Percentiles rank a stretch among this genome's conserved stretches.
These are phyloP conservation scores for Penicillium sp. DNA, from an alignment of 2,329 filamentous ascomycete species.

Conservation along the genomic window DNA sequence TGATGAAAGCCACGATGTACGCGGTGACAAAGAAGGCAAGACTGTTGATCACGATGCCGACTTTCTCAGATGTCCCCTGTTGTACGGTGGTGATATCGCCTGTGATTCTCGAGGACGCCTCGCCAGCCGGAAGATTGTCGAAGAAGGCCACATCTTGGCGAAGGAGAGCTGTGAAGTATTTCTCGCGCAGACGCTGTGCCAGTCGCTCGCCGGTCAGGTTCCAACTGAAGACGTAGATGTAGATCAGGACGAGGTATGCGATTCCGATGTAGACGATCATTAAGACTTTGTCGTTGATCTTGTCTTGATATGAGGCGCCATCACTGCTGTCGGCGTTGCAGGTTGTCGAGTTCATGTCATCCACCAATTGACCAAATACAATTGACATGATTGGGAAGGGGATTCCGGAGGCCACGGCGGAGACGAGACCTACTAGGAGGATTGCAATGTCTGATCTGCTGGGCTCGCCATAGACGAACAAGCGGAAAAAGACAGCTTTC, in stretches of 20 bases:
- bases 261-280: constrained; percentile 63
- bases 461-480: constrained; percentile 8
- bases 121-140: constrained; percentile 77
- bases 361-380: constrained; percentile 32
- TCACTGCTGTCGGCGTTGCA: constrained; percentile 10
- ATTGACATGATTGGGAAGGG: constrained; percentile 33
- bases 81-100: constrained; percentile 81
- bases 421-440: constrained; percentile 18
- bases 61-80: constrained; percentile 79
- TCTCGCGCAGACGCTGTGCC: constrained; percentile 64
- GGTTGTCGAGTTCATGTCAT: constrained; percentile 30
- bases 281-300: constrained; percentile 8
- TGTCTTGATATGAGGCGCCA: constrained; percentile 3
- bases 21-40: constrained; percentile 72
- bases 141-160: constrained; percentile 80
- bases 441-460: constrained; percentile 5
- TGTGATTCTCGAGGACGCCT: constrained; percentile 80
- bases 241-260: constrained; percentile 66
- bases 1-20: constrained; percentile 75
- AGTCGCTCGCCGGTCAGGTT: constrained; percentile 73
- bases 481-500: constrained; percentile 1
- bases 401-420: constrained; percentile 30
- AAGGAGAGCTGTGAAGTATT: constrained; percentile 72
- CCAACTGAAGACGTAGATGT: constrained; percentile 74
- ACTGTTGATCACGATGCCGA: constrained; percentile 64